Evolutionary conservation across 371 early-diverging fungal species (phyloP).

Genomic region (Rhizopus stolonifer): DNA sequence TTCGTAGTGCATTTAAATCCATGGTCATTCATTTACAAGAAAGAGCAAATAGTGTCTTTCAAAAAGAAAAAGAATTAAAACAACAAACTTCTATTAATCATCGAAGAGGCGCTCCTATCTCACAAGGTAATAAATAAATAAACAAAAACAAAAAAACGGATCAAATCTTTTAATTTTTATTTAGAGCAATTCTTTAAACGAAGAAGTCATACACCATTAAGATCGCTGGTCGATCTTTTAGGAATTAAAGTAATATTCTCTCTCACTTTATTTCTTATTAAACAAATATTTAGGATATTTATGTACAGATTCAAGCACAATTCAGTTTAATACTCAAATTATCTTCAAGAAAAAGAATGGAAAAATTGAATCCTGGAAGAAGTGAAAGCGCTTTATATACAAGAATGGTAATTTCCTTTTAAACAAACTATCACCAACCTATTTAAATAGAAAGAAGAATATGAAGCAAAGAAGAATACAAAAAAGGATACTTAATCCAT

Average conservation of each 20-base stretch:
- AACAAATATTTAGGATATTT: conserved; percentile 55
- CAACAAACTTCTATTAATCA: conserved; percentile 42
- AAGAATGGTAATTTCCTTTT: conserved; percentile 26
- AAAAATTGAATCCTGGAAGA: conserved; percentile 39
- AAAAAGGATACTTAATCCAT: not conserved
- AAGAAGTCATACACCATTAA: conserved; percentile 48
- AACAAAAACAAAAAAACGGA: conserved; percentile 9
- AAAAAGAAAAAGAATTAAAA: conserved; percentile 37
- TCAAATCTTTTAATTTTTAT: too few species aligned
- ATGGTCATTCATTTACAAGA: conserved; percentile 61
- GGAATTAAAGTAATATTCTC: conserved; percentile 50
- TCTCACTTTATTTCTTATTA: too few species aligned
- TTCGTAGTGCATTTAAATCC: conserved; percentile 51
- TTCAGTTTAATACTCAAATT: conserved; percentile 56
- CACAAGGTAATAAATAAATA: conserved; percentile 38
- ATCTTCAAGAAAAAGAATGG: conserved; percentile 46
- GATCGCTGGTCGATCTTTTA: conserved; percentile 53
- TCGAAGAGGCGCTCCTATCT: conserved; percentile 48
- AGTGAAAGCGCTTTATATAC: conserved; percentile 36
- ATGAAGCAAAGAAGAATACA: conserved; percentile 19
- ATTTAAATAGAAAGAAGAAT: conserved; percentile 29
- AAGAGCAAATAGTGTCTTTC: conserved; percentile 54
- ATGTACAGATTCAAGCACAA: conserved; percentile 52
- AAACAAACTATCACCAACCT: too few species aligned
- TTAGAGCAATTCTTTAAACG: conserved; percentile 55